Percentiles rank a stretch among this genome's conserved stretches.
Evolutionary conservation across 768 basidiomycete species (phyloP).

Genomic region (Amanita pseudoporphyria): DNA sequence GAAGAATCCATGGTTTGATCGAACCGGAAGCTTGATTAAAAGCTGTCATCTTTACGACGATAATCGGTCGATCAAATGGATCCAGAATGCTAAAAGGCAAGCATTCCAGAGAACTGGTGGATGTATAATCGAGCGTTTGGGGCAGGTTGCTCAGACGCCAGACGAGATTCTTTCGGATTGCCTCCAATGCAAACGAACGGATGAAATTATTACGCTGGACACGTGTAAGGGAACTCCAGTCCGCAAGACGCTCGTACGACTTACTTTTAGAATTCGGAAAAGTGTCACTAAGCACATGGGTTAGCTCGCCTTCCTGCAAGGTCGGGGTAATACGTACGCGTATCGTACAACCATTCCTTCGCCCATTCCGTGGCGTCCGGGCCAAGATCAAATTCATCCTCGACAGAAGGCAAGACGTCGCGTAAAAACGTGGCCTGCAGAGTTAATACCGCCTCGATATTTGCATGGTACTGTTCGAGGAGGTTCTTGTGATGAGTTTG

Average conservation of each 20-base stretch:
- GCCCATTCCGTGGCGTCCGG: constrained; percentile 40
- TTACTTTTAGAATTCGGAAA: constrained; percentile 56
- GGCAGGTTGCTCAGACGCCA: constrained; percentile 46
- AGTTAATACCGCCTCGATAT: constrained; percentile 33
- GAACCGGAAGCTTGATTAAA: constrained; percentile 29
- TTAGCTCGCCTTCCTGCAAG: constrained; percentile 2
- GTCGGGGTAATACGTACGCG: constrained; percentile 33
- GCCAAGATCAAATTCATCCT: constrained; percentile 45
- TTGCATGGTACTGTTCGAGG: constrained; percentile 38
- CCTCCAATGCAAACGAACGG: constrained; percentile 50
- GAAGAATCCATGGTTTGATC: constrained; percentile 33
- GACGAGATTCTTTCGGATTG: constrained; percentile 40
- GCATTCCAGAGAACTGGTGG: constrained; percentile 32
- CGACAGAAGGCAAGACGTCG: constrained; percentile 51
- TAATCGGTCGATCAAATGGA: constrained; percentile 55
- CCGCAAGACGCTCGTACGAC: constrained; percentile 14
- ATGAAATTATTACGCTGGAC: constrained; percentile 59
- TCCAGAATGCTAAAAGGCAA: constrained; percentile 47
- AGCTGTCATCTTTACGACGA: constrained; percentile 40
- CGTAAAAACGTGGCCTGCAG: constrained; percentile 44
- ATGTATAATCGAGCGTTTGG: constrained; percentile 20
- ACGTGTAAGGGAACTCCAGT: constrained; percentile 6
- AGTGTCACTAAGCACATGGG: constrained; percentile 31
- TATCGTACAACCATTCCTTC: constrained; percentile 56
- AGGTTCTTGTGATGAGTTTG: constrained; percentile 37